These are phyloP conservation scores for Tirmania nivea DNA, from an alignment of 495 filamentous ascomycete species.

Conservation along the genomic window DNA sequence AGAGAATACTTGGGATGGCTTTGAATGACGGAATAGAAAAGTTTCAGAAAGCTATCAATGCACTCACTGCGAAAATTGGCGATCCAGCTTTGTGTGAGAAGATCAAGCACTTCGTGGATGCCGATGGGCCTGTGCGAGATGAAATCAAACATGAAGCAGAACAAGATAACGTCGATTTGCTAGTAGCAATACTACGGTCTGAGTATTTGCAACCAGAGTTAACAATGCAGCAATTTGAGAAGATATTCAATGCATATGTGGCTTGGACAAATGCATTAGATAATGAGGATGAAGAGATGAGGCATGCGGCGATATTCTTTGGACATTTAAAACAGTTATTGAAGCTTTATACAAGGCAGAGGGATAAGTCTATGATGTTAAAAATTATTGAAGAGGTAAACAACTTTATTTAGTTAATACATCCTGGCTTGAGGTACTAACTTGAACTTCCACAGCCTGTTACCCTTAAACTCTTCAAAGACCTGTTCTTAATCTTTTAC, in stretches of 20 bases:
- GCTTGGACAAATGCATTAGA: slow-evolving; percentile 91
- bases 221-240: slow-evolving; percentile 47
- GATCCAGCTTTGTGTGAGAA: slow-evolving; percentile 65
- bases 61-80: slow-evolving; percentile 47
- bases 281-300: slow-evolving; percentile 72
- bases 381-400: slow-evolving; percentile 66
- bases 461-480: slow-evolving; percentile 78
- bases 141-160: slow-evolving; percentile 48
- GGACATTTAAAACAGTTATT: slow-evolving; percentile 85
- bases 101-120: slow-evolving; percentile 52
- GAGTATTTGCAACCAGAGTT: slow-evolving; percentile 51
- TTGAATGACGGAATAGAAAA: slow-evolving; percentile 70
- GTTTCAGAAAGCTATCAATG: slow-evolving; percentile 67
- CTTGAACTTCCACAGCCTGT: slow-evolving; percentile 30
- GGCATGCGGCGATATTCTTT: slow-evolving; percentile 70
- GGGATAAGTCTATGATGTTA: slow-evolving; percentile 95
- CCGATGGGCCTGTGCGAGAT: slow-evolving; percentile 50
- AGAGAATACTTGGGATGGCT: slow-evolving; percentile 79
- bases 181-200: slow-evolving; percentile 62
- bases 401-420: neutral
- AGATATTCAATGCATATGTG: slow-evolving; percentile 83
- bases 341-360: slow-evolving; percentile 73
- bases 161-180: slow-evolving; percentile 50
- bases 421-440: neutral
- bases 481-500: slow-evolving; percentile 97